Evolutionary conservation across 805 yeast species (phyloP).

Genomic region (Citeromyces matritensis): DNA sequence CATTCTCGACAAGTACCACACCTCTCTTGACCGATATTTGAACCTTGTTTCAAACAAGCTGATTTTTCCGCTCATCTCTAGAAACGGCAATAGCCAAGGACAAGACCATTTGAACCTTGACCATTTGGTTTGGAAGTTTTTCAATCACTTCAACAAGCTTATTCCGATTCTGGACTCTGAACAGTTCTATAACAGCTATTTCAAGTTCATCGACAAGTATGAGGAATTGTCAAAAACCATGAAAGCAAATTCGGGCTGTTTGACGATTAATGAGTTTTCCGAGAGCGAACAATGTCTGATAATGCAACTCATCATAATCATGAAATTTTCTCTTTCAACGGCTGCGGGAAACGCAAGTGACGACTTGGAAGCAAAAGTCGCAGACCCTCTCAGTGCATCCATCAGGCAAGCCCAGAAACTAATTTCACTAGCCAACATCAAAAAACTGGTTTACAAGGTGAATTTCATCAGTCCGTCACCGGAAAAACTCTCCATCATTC

Average conservation of each 20-base stretch:
- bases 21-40: slow-evolving; percentile 18
- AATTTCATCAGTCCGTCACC: slow-evolving; percentile 31
- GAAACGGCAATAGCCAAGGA: slow-evolving; percentile 4
- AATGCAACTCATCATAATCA: slow-evolving; percentile 34
- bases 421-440: slow-evolving; percentile 19
- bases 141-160: slow-evolving; percentile 34
- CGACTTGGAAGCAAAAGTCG: slow-evolving; percentile 4
- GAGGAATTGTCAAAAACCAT: slow-evolving; percentile 18
- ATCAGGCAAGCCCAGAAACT: slow-evolving; percentile 16
- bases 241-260: slow-evolving; percentile 24
- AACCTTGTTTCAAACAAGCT: slow-evolving; percentile 16
- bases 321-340: slow-evolving; percentile 30
- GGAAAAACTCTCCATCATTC: slow-evolving; percentile 32
- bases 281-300: slow-evolving; percentile 19
- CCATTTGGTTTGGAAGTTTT: slow-evolving; percentile 29
- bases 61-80: slow-evolving; percentile 14
- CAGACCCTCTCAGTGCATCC: slow-evolving; percentile 6
- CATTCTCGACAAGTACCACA: slow-evolving; percentile 15
- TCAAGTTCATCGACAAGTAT: slow-evolving; percentile 27
- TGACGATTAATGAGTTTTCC: slow-evolving; percentile 15
- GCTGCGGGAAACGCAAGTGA: slow-evolving; percentile 21
- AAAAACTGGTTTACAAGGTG: slow-evolving; percentile 28
- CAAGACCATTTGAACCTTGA: slow-evolving; percentile 22
- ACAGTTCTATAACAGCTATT: slow-evolving; percentile 34
- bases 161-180: slow-evolving; percentile 41